Base-by-base conservation (phyloP, 306 rosid genomes). In the Citrullus colocynthis region DNA sequence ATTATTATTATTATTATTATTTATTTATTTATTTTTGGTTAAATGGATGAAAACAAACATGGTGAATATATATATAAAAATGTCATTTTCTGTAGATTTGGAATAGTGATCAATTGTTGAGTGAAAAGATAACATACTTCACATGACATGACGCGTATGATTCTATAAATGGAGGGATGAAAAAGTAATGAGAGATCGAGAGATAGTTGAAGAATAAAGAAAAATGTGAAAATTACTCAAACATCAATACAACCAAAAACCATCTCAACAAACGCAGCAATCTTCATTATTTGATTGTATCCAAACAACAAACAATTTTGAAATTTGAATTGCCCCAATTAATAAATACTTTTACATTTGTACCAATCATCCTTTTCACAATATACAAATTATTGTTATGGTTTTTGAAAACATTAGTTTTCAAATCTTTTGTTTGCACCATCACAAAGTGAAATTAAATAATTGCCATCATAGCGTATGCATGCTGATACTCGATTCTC, bases 401-500 rank as follows among this genome's bases (percentile, higher is more conserved):
- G 1, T 1, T 1, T 42, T 42, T 42, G 5, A 48, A 48, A 48
- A 13, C 54, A 48, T 48, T 9, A 48, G 16, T 12, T 48, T 48
- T 12, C 12, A 9, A 13, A 48, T 48, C 1, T 48, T 2, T 48
- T 3, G 1, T 12, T 48, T 48, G 54, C 1, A 13, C 0, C 16
- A 4, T 12, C 1, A 12, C 0, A 48, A 48, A 0, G 16, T 48
- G 16, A 48, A 48, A 48, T 48, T 48, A 48, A 48, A 48, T 1
- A 2, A 48, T 2, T 0, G 15, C 0, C 1, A 1, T 11, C 1
- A 10, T 12, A 1, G 52, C 12, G 15, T 48, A 2, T 3, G 4
- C 2, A 45, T 10, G 2, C 15, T 42, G 10, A 6, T 42, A 42
- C 10, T 42, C 45, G 10, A 42, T 1, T 42, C 44, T 1, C 10